A percentile compares a stretch with the other conserved stretches of the same genome.
Evolutionary conservation across 805 yeast species (phyloP).

Genomic region (Yamadazyma laniorum): DNA sequence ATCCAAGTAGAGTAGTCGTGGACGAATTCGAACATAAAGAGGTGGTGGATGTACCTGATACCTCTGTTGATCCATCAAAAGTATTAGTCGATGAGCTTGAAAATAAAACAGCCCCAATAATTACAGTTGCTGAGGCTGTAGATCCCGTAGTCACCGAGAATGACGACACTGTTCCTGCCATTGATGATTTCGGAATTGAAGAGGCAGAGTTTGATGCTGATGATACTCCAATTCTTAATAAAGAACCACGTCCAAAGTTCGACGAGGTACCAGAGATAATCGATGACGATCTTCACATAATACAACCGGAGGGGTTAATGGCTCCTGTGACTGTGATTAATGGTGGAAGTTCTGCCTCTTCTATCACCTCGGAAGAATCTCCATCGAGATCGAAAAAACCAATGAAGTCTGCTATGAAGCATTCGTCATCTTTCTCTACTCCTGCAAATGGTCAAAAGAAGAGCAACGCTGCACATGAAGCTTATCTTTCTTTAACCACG

Average conservation of each 20-base stretch:
- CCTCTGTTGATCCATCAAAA: conserved; percentile 21
- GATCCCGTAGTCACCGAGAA: conserved; percentile 2
- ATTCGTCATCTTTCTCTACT: conserved; percentile 24
- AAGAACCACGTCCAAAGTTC: conserved; percentile 28
- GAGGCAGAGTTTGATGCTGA: conserved; percentile 20
- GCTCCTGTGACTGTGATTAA: conserved; percentile 23
- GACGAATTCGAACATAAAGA: conserved; percentile 16
- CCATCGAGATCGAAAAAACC: conserved; percentile 36
- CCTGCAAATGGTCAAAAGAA: conserved; percentile 8
- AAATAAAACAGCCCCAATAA: conserved; percentile 9
- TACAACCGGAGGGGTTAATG: conserved; percentile 6
- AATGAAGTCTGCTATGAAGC: conserved; percentile 53
- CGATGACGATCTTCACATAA: conserved; percentile 1
- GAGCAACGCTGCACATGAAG: conserved; percentile 53
- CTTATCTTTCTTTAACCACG: conserved; percentile 66
- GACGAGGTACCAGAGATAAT: conserved; percentile 30
- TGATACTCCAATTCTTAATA: conserved; percentile 22
- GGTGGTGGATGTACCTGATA: conserved; percentile 9
- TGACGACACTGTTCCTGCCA: conserved; percentile 6
- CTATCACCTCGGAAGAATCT: conserved; percentile 27
- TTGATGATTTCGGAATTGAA: conserved; percentile 25
- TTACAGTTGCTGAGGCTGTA: not conserved
- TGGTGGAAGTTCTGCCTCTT: conserved; percentile 29
- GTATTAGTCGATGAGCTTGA: conserved; percentile 27
- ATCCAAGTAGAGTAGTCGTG: conserved; percentile 11